phyloP scores from a whole-genome alignment of 371 early-diverging fungal genomes.

The Mucor lusitanicus region DNA sequence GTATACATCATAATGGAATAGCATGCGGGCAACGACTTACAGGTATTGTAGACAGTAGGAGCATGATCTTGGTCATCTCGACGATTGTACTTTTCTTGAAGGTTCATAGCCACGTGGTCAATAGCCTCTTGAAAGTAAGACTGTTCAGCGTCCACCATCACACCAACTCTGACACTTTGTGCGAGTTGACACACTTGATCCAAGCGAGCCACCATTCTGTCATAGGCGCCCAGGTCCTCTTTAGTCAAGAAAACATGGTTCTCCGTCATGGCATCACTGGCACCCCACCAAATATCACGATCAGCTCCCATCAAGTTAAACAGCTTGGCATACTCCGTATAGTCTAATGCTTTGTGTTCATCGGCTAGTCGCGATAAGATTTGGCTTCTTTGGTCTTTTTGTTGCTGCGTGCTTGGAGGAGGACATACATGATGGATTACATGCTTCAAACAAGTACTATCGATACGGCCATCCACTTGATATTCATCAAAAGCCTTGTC shows the following conservation, averaged over 20 bases:
- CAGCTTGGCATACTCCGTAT: conserved; percentile 24
- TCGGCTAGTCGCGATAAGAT: conserved; percentile 13
- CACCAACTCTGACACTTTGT: conserved; percentile 58
- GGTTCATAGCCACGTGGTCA: conserved; percentile 76
- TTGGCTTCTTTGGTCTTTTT: conserved; percentile 14
- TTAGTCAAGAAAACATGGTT: conserved; percentile 33
- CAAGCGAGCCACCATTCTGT: conserved; percentile 65
- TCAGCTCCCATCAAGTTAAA: conserved; percentile 33
- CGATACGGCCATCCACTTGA: conserved; percentile 26
- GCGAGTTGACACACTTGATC: conserved; percentile 69
- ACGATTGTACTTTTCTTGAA: conserved; percentile 70
- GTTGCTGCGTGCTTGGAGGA: conserved; percentile 15
- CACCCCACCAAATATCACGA: conserved; percentile 40
- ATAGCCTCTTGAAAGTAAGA: conserved; percentile 91
- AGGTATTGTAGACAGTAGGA: conserved; percentile 87
- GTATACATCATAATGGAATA: neutral
- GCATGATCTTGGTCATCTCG: conserved; percentile 39
- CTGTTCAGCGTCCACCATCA: conserved; percentile 95
- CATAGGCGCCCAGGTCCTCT: conserved; percentile 70
- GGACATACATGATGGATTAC: conserved; percentile 27
- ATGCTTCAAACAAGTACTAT: conserved; percentile 18
- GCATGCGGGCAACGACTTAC: conserved; percentile 21
- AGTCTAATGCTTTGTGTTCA: conserved; percentile 16
- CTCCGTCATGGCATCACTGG: conserved; percentile 6
- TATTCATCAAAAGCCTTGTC: conserved; percentile 40